Percentiles rank a stretch among this genome's conserved stretches.
These are phyloP conservation scores for Acanthamoeba castellanii DNA, from an alignment of 208 protist species.

Conservation along the genomic window DNA sequence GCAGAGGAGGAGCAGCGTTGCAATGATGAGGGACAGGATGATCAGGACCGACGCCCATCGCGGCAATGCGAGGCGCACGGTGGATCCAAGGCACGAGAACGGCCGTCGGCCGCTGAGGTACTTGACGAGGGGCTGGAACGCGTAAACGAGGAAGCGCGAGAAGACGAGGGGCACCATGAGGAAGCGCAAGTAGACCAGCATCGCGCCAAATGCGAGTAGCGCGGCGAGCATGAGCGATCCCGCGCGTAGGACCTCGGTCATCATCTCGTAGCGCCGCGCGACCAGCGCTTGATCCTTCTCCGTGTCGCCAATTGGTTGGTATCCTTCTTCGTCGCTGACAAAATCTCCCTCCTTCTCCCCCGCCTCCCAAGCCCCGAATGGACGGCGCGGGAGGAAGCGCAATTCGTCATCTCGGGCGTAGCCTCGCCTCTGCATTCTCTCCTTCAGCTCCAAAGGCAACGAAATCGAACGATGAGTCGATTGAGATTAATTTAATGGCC, in stretches of 20 bases:
- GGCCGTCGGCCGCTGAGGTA: constrained; percentile 29
- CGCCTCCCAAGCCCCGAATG: background rate
- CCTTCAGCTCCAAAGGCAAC: too few relatives aligned
- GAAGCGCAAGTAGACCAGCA: constrained; percentile 55
- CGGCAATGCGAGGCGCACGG: background rate
- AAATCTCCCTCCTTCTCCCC: background rate
- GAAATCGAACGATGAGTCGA: background rate
- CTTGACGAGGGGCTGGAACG: constrained; percentile 42
- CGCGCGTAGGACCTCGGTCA: background rate
- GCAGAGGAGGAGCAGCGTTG: constrained; percentile 15
- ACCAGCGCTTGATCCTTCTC: background rate
- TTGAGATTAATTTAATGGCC: background rate
- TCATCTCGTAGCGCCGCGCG: background rate
- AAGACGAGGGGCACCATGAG: constrained; percentile 65
- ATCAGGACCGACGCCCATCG: constrained; percentile 23
- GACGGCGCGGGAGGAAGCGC: background rate
- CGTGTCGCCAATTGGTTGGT: background rate
- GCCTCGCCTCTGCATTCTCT: background rate
- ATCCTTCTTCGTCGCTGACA: background rate
- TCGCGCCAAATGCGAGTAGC: constrained; percentile 3
- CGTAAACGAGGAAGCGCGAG: constrained; percentile 44
- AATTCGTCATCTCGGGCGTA: background rate
- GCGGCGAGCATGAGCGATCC: constrained; percentile 25
- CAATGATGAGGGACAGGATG: background rate
- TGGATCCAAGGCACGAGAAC: constrained; percentile 7